Conservation (phyloP, 169 alveolate species). For the Amoebophrya sp. region DNA sequence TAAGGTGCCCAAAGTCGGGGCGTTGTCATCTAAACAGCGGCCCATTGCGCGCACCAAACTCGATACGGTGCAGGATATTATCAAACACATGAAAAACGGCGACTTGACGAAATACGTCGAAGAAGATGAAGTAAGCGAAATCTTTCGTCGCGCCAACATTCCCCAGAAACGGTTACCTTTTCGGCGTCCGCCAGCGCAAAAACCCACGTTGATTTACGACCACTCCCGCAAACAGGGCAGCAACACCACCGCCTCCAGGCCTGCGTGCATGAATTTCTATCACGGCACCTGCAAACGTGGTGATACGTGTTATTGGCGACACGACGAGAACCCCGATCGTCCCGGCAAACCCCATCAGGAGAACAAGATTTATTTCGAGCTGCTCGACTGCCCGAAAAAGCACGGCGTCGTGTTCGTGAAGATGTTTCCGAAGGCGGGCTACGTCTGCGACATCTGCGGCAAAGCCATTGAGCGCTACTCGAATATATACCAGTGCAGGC, state of each 20-base stretch:
- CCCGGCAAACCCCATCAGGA: not conserved
- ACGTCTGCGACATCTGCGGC: slow-evolving; percentile 13
- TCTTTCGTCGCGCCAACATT: not conserved
- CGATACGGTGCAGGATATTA: not conserved
- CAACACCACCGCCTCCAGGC: not conserved
- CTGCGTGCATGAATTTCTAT: slow-evolving; percentile 2
- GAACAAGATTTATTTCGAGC: not conserved
- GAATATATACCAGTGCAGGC: not conserved
- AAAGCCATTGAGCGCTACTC: not conserved
- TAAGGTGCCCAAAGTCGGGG: not conserved
- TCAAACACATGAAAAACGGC: not conserved
- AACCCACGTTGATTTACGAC: not conserved
- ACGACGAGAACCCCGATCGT: not conserved
- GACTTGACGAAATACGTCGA: not conserved
- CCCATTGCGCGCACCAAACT: not conserved
- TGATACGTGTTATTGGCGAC: not conserved
- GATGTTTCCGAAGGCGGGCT: not conserved
- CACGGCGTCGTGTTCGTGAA: not conserved
- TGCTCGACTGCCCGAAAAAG: not conserved
- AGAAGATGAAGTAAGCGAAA: not conserved
- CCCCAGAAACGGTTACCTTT: not conserved
- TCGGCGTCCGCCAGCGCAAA: not conserved
- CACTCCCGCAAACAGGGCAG: not conserved
- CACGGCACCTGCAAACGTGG: not conserved
- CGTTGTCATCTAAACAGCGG: too few species aligned